Base-by-base conservation (phyloP, 495 filamentous ascomycete species). In the Penicillium steckii region DNA sequence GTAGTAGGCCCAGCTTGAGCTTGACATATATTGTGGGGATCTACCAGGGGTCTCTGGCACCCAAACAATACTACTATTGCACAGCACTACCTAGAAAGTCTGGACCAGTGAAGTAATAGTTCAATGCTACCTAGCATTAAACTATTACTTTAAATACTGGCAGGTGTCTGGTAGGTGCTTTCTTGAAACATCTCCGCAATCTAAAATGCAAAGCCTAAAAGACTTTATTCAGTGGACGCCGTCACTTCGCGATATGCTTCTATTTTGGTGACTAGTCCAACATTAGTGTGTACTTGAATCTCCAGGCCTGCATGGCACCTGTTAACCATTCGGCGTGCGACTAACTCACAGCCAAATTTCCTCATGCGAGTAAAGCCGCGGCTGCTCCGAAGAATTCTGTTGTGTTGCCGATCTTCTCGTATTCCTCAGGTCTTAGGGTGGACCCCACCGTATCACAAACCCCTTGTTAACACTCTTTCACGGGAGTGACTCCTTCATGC, bases 331-430 rank as follows among this genome's bases (percentile, higher is more conserved):
- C 38, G 5, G 8, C 38, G 8, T 19, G 19, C 38, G 17, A 40
- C 35, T 21, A n/a, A 23, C 38, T 23, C 18, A 41, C 8, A 12
- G 1, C 8, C 19, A 41, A n/a, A 13, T 22, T 41, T 23, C 38
- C 9, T 23, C 10, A 23, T 41, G 38, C 18, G 38, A 12, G 38
- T 24, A 8, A 41, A 41, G 9, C 5, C 38, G 8, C 19, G 8
- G 38, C n/a, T 32, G 38, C 38, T 22, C 1, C 18, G 12, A 23
- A 5, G 7, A 41, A 23, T 41, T 12, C 5, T 35, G 38, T 25
- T 42, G 37, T 9, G 13, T 30, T 52, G 49, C 42, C 40, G 49
- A 52, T 52, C 49, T 38, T 24, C 49, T 52, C 49, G 49, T 52
- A 41, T 52, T 52, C 49, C 33, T 23, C 41, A 25, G 42, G 21